phyloP scores from a whole-genome alignment of 2,329 filamentous ascomycete species.

The Claviceps quebecensis region DNA sequence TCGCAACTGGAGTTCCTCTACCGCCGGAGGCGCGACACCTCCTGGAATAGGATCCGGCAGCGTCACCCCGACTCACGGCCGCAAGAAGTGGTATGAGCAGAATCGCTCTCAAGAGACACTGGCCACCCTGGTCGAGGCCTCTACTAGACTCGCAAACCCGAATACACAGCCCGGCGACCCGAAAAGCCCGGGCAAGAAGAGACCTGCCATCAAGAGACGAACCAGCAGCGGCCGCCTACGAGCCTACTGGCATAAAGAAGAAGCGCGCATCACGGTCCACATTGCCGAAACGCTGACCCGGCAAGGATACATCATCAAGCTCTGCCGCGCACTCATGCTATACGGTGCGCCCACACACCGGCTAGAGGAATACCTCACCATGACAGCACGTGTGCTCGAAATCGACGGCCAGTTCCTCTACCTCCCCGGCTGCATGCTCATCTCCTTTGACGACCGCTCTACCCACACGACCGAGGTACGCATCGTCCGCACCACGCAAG shows the following conservation, averaged over 20 bases:
- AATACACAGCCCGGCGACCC: conserved; percentile 8
- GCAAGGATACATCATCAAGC: conserved; percentile 68
- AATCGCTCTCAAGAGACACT: conserved; percentile 32
- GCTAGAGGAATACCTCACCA: conserved; percentile 76
- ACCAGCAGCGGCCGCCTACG: conserved; percentile 23
- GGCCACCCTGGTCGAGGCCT: conserved; percentile 32
- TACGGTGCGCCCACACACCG: conserved; percentile 84
- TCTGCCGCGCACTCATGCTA: conserved; percentile 74
- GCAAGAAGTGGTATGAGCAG: conserved; percentile 34
- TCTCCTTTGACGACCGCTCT: conserved; percentile 64
- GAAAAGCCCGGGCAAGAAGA: conserved; percentile 16
- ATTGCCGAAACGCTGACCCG: conserved; percentile 58
- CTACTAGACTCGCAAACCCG: conserved; percentile 16
- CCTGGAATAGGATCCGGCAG: conserved; percentile 23
- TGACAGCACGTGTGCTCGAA: conserved; percentile 70
- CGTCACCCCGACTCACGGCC: conserved; percentile 26
- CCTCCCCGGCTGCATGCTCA: conserved; percentile 81
- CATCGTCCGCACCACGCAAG: conserved; percentile 44
- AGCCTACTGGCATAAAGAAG: conserved; percentile 27
- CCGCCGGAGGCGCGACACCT: conserved; percentile 16
- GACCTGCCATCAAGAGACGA: conserved; percentile 23
- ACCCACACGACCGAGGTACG: conserved; percentile 55
- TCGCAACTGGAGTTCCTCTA: conserved; percentile 15
- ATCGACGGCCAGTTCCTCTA: conserved; percentile 84
- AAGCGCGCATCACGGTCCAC: conserved; percentile 31